Evolutionary conservation across 2,329 filamentous ascomycete species (phyloP).

Genomic region (Cladosporium sp.): DNA sequence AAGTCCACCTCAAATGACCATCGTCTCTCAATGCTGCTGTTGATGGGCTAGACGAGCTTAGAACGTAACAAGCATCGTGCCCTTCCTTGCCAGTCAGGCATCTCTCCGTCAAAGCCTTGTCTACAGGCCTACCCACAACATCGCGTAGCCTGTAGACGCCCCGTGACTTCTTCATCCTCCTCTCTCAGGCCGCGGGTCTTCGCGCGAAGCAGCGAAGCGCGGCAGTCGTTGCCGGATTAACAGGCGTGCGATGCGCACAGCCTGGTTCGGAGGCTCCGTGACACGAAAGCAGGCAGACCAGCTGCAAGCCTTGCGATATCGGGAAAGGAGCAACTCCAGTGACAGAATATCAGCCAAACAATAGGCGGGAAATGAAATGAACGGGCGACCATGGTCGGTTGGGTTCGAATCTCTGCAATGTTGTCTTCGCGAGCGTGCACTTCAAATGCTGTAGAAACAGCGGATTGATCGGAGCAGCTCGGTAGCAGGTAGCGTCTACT

Average conservation of each 20-base stretch:
- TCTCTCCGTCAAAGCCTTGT: background rate
- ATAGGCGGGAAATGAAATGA: slow-evolving; percentile 19
- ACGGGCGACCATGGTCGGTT: slow-evolving; percentile 14
- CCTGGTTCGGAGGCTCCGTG: slow-evolving; percentile 15
- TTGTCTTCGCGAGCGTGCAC: background rate
- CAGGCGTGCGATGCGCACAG: slow-evolving; percentile 1
- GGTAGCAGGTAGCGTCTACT: slow-evolving; percentile 19
- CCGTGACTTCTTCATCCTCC: background rate
- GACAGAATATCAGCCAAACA: slow-evolving; percentile 18
- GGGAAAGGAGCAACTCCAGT: background rate
- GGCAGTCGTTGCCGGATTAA: slow-evolving; percentile 16
- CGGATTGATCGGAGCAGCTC: background rate
- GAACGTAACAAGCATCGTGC: slow-evolving; percentile 6
- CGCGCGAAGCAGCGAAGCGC: slow-evolving; percentile 19
- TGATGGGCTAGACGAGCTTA: slow-evolving; percentile 7
- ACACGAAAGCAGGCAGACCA: slow-evolving; percentile 17
- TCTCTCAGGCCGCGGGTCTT: slow-evolving; percentile 2
- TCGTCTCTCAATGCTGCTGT: background rate
- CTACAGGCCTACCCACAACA: background rate
- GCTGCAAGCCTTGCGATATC: slow-evolving; percentile 12
- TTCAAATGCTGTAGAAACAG: background rate
- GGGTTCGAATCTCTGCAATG: slow-evolving; percentile 8
- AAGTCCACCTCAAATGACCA: background rate
- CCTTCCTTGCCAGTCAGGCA: background rate
- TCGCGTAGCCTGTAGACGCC: background rate